Percentiles rank a stretch among this genome's conserved stretches.
Conservation (phyloP, 306 rosid genomes). For the Biancaea sappan region DNA sequence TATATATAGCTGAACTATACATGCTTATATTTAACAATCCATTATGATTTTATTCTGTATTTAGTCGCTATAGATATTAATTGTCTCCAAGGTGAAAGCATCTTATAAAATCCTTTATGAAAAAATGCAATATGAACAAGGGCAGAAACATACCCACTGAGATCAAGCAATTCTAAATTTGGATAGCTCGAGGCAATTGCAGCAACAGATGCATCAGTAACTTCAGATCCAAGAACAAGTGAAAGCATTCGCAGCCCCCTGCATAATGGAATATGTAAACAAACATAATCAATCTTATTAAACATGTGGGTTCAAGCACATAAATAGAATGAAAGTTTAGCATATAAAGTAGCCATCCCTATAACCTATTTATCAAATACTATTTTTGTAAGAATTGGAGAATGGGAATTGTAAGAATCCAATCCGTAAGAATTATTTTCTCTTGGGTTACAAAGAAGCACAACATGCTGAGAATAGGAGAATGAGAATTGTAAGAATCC, state of each 20-base stretch:
- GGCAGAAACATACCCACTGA: constrained; percentile 61
- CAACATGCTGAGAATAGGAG: not conserved
- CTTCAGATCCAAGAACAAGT: constrained; percentile 78
- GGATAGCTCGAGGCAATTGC: constrained; percentile 76
- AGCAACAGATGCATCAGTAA: constrained; percentile 87
- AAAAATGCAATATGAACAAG: not conserved
- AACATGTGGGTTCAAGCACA: not conserved
- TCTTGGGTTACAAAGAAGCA: not conserved
- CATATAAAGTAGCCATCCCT: not conserved
- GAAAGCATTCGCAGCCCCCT: constrained; percentile 77
- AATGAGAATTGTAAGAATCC: not conserved
- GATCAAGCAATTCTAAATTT: constrained; percentile 67
- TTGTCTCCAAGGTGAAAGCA: not conserved
- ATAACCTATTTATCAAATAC: not conserved
- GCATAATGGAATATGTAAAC: constrained; percentile 5
- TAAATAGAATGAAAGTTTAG: not conserved
- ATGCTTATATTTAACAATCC: not conserved
- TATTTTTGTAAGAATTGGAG: not conserved
- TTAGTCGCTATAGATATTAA: not conserved
- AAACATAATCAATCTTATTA: constrained; percentile 19
- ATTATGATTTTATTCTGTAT: not conserved
- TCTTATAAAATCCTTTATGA: not conserved
- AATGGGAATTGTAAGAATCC: not conserved
- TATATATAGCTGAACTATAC: not conserved
- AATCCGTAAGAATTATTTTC: too few species aligned